Base-by-base conservation (phyloP, 2,329 filamentous ascomycete species). In the Aspergillus novoparasiticus region DNA sequence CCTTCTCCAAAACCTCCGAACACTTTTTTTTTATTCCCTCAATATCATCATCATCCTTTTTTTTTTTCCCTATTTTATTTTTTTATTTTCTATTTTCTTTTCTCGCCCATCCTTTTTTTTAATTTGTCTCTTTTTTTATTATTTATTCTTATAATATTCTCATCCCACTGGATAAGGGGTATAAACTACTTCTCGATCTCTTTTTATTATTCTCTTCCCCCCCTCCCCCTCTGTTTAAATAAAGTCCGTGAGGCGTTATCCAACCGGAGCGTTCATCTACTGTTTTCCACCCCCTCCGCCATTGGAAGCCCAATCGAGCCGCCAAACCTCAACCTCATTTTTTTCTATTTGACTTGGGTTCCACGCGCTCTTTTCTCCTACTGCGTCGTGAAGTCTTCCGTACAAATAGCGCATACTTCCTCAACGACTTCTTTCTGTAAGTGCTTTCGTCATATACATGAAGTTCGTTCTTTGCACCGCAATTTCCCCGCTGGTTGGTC, bases 381-480 rank as follows among this genome's bases (percentile, higher is more conserved):
- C 51, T 55, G 11, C 19, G 51, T 36, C n/a, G 30, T 39, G 51
- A 55, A 26, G 32, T 14, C 32, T 39, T 54, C 16, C 30, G 14
- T 55, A n/a, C 11, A 39, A 39, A 23, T 12, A 36, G 32, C 51
- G 51, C 34, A 36, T 39, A 19, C 36, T 14, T 19, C 41, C 26
- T 32, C 41, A 32, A 32, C 55, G 51, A 39, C 51, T 41, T 50
- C 34, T 61, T 14, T 64, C 43, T 26, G 64, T 64, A 64, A 57
- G 64, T 57, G 30, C 43, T 46, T 55, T n/a, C 11, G 9, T 26
- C 55, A 41, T 41, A 59, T 5, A 26, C 21, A 45, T 64, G 32
- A 54, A 45, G 21, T 26, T 36, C 57, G 41, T 34, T 32, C 30
- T 23, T 19, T 56, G 48, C 43, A 61, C 59, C 54, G 50, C 50